A percentile compares a stretch with the other conserved stretches of the same genome.
These are phyloP conservation scores for Rachicladosporium sp. DNA, from an alignment of 2,329 filamentous ascomycete genomes.

Conservation along the genomic window DNA sequence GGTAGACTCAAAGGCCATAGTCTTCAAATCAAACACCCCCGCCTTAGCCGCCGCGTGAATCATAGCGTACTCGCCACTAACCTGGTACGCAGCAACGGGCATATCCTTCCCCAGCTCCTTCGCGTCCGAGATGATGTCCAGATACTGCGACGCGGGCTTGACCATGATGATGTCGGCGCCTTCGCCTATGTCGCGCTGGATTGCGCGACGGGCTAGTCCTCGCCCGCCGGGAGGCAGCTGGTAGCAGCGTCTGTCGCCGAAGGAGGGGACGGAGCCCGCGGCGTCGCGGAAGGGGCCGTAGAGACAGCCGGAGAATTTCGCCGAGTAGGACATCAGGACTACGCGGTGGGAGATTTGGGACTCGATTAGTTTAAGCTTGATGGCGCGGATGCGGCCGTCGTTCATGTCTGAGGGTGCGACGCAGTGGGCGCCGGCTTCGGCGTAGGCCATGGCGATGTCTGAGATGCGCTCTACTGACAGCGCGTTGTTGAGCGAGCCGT, in stretches of 20 bases:
- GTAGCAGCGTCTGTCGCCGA: constrained; percentile 93
- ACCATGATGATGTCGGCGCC: constrained; percentile 99
- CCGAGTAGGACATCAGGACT: constrained; percentile 92
- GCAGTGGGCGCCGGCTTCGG: constrained; percentile 89
- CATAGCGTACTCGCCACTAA: constrained; percentile 96
- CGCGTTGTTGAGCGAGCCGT: constrained; percentile 84
- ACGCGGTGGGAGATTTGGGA: constrained; percentile 84
- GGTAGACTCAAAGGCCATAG: constrained; percentile 89
- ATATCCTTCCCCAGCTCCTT: constrained; percentile 88
- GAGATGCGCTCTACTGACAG: constrained; percentile 89
- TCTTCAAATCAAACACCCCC: constrained; percentile 87
- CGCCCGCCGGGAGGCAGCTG: constrained; percentile 88
- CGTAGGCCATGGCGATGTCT: constrained; percentile 95
- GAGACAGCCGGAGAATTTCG: constrained; percentile 91
- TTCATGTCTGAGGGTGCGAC: constrained; percentile 99
- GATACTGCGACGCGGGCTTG: constrained; percentile 88
- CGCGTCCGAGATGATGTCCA: constrained; percentile 95
- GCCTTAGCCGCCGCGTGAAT: constrained; percentile 92
- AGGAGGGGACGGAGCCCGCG: constrained; percentile 78
- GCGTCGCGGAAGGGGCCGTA: constrained; percentile 97
- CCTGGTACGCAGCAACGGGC: constrained; percentile 90
- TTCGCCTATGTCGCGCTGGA: constrained; percentile 78
- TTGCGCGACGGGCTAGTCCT: constrained; percentile 81
- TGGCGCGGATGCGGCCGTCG: constrained; percentile 89
- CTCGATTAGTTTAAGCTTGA: constrained; percentile 96